phyloP scores from a whole-genome alignment of 139 green algal species.

The Trebouxia sp. region DNA sequence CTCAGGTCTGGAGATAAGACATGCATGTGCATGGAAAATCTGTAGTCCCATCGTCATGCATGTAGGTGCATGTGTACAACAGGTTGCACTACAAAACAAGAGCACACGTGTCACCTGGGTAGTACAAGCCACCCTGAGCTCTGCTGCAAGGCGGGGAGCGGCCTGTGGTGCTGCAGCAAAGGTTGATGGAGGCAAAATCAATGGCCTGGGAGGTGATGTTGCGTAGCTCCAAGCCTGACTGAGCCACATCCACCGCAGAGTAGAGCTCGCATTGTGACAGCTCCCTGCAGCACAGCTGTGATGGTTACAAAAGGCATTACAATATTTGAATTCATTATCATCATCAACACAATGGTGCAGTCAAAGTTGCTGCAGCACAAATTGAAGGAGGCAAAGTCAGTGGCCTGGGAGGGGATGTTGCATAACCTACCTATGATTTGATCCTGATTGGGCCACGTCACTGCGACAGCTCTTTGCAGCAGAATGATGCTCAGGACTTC shows the following conservation, averaged over 20 bases:
- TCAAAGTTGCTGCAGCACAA: background rate
- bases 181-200: constrained; percentile 9
- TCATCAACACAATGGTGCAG: too few species aligned
- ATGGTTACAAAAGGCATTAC: background rate
- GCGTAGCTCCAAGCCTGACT: background rate
- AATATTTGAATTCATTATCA: background rate
- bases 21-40: too few species aligned
- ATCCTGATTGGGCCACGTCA: background rate
- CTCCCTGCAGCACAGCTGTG: background rate
- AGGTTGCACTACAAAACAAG: too few species aligned
- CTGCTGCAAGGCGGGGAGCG: background rate
- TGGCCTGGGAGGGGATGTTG: constrained; percentile 6
- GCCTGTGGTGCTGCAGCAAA: constrained; percentile 1
- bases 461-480: background rate
- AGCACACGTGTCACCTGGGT: background rate
- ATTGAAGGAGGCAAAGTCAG: background rate
- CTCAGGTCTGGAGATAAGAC: too few species aligned
- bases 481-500: too few species aligned
- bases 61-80: too few species aligned
- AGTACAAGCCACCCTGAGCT: background rate
- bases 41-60: too few species aligned
- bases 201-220: constrained; percentile 17
- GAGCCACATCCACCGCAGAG: background rate
- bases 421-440: background rate
- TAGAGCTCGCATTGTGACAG: constrained; percentile 19